phyloP scores from a whole-genome alignment of 176 grass and related monocot genomes.

The Tillandsia fasciculata region DNA sequence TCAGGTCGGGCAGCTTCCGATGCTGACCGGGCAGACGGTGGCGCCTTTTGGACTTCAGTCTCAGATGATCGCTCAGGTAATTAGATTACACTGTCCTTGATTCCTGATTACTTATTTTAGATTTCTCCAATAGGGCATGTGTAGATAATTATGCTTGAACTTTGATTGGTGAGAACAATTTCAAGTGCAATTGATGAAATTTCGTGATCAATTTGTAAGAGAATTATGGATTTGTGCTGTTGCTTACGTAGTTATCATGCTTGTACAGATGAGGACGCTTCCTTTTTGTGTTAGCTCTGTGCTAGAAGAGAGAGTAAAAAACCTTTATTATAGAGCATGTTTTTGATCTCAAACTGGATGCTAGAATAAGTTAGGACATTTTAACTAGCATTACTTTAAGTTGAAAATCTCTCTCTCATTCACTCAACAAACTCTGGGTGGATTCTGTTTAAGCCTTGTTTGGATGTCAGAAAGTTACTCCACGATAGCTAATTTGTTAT shows the following conservation, averaged over 20 bases:
- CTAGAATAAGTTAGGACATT: background rate
- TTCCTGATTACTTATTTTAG: background rate
- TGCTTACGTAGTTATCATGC: too few species aligned
- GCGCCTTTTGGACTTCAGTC: constrained; percentile 65
- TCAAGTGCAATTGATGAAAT: too few species aligned
- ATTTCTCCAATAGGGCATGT: background rate
- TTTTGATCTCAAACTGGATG: background rate
- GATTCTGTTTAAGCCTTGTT: background rate
- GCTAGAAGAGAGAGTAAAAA: too few species aligned
- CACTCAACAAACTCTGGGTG: background rate
- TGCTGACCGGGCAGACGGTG: constrained; percentile 59
- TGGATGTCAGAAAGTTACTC: background rate
- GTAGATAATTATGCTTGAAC: background rate
- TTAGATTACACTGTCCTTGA: background rate
- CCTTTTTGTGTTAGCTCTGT: too few species aligned
- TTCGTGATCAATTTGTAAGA: too few species aligned
- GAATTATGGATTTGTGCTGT: too few species aligned
- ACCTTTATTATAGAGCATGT: background rate
- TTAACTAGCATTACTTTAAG: background rate
- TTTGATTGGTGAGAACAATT: background rate
- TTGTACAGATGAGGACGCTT: too few species aligned
- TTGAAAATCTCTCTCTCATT: background rate
- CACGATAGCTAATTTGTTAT: too few species aligned
- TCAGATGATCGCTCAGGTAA: constrained; percentile 83
- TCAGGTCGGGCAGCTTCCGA: constrained; percentile 48